A percentile compares a stretch with the other conserved stretches of the same genome.
Evolutionary conservation across 345 rosid genomes (phyloP).

Genomic region (Hirschfeldia incana): DNA sequence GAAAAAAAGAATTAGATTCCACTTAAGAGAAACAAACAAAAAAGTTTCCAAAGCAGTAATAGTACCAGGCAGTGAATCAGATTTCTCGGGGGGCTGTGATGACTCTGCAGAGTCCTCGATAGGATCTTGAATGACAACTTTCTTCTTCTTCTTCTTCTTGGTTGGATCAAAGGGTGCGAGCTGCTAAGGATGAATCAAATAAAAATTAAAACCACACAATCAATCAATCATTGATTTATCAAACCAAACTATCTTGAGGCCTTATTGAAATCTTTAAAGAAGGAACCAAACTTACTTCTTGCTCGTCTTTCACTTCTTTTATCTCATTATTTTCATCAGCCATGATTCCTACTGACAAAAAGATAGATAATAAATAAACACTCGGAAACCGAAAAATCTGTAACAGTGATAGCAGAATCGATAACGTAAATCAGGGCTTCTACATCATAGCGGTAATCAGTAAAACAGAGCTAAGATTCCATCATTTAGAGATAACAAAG

Average conservation of each 20-base stretch:
- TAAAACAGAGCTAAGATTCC: too few relatives aligned
- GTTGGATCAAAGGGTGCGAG: constrained; percentile 86
- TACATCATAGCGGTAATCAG: too few relatives aligned
- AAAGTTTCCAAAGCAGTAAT: not conserved
- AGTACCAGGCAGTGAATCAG: constrained; percentile 67
- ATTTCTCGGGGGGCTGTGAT: constrained; percentile 61
- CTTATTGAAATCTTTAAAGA: not conserved
- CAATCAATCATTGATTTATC: not conserved
- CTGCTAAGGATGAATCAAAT: constrained; percentile 49
- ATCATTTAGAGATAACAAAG: not conserved
- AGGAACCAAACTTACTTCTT: constrained; percentile 21
- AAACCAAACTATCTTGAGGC: not conserved
- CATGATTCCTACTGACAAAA: constrained; percentile 30
- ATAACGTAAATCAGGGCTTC: not conserved
- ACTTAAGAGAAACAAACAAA: not conserved
- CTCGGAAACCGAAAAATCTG: not conserved
- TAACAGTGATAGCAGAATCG: not conserved
- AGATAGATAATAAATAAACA: not conserved
- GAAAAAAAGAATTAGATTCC: constrained; percentile 6
- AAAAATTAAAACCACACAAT: not conserved
- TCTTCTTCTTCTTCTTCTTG: constrained; percentile 98
- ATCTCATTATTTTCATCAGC: constrained; percentile 35
- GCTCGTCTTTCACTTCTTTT: constrained; percentile 40
- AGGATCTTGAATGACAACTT: constrained; percentile 61
- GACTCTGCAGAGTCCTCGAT: constrained; percentile 65